Evolutionary conservation across 73 alveolate species (phyloP).

Genomic region (Tetrahymena elliotti): DNA sequence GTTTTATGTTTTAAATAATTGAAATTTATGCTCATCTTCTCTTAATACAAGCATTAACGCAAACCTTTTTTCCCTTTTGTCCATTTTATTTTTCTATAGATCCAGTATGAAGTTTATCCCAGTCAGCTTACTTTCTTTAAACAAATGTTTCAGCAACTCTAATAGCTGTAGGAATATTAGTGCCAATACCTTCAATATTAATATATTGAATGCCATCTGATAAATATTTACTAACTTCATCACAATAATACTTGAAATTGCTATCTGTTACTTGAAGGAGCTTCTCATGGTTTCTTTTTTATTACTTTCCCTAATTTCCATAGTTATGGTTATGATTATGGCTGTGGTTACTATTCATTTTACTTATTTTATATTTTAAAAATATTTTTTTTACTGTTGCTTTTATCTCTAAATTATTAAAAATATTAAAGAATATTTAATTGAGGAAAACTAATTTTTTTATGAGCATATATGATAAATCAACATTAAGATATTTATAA

Average conservation of each 20-base stretch:
- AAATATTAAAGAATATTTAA: not conserved
- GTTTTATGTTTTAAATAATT: not conserved
- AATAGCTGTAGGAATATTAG: not conserved
- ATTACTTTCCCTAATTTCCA: not conserved
- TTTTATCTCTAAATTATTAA: not conserved
- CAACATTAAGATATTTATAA: not conserved
- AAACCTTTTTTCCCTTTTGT: not conserved
- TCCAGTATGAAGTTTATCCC: not conserved
- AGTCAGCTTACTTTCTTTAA: not conserved
- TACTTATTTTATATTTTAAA: not conserved
- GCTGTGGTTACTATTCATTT: not conserved
- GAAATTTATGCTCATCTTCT: not conserved
- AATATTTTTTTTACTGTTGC: not conserved
- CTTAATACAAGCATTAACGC: not conserved
- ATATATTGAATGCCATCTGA: not conserved
- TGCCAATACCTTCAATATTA: not conserved
- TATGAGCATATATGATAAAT: not conserved
- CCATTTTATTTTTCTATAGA: not conserved
- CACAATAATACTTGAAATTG: not conserved
- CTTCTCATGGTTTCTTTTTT: not conserved
- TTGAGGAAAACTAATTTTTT: not conserved
- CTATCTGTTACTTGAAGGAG: not conserved
- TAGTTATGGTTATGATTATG: not conserved
- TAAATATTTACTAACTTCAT: not conserved
- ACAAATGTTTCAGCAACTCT: not conserved